Evolutionary conservation across 108 stramenopile species (phyloP), one percentile per base, ranked within the genome.

Genomic region (Pseudonitzschia pungens): DNA sequence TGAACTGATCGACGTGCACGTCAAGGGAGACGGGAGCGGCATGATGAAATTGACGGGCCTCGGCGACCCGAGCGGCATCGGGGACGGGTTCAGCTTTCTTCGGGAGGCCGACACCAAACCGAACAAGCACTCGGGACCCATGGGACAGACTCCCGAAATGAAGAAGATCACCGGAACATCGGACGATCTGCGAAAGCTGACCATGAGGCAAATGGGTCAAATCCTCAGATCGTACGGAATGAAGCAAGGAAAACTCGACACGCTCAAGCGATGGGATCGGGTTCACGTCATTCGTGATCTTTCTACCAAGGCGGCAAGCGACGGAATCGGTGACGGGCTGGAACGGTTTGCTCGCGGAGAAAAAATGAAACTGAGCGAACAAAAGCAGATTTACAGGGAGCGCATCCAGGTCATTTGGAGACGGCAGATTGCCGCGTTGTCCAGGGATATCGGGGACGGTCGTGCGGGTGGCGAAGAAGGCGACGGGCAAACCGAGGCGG

Each of bases 211-310:
- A 71, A 93, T 96, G 95, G 83, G 81, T 53, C 77, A 78, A 36
- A 77, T 92, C 44, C 82, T 93, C 36, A 84, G 87, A n/a, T 88
- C 86, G 0, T 93, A 91, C 70, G 92, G 91, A 15, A 92, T 93
- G 90, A 78, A 82, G 50, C 85, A 93, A 71, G 91, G 89, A 52
- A 62, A 93, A 24, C 91, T 96, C 63, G 78, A 89, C 40, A 90
- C 83, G n/a, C 59, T 96, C 41, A 96, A 96, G 71, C 87, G 95
- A 27, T 96, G 95, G 95, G 95, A 96, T 90, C 81, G 93, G 22
- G 95, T 96, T 11, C 95, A 96, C 70, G 86, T 90, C 40, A 93
- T 96, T 71, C 88, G 92, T 48, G 95, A 96, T 76, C 67, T 96
- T 0, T 92, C 91, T 4, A 93, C 95, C n/a, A 93, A 89, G 79